These are phyloP conservation scores for Aspergillus awamori DNA, from an alignment of 2,329 filamentous ascomycete genomes.

Conservation along the genomic window DNA sequence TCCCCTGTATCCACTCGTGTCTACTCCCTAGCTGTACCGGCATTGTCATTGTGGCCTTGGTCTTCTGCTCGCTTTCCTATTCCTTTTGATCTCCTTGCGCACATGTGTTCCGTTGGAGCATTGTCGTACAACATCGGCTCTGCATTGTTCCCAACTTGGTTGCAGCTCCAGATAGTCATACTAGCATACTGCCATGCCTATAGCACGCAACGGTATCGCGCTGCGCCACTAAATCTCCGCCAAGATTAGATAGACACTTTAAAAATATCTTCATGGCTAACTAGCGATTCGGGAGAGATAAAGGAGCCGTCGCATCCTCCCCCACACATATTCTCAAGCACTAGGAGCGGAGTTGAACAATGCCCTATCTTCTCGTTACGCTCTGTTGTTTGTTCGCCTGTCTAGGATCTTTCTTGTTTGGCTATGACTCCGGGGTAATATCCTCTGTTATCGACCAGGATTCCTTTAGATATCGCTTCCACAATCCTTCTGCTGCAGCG, in stretches of 20 bases:
- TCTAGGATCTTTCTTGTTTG: constrained; percentile 53
- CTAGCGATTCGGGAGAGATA: background rate
- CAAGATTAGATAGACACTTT: background rate
- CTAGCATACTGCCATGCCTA: background rate
- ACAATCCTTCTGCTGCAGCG: constrained; percentile 34
- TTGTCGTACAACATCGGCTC: background rate
- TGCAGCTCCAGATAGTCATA: background rate
- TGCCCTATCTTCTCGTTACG: constrained; percentile 35
- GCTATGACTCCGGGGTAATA: constrained; percentile 50
- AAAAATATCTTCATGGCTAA: background rate
- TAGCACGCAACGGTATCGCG: background rate
- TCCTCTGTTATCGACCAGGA: constrained; percentile 40
- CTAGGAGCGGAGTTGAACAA: constrained; percentile 9
- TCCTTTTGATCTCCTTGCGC: background rate
- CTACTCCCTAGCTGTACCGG: background rate
- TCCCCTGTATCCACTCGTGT: background rate
- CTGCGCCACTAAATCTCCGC: background rate
- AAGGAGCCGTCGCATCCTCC: background rate
- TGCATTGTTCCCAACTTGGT: background rate
- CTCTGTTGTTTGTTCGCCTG: constrained; percentile 48
- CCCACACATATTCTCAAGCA: background rate
- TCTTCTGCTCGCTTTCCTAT: background rate
- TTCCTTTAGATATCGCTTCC: constrained; percentile 37
- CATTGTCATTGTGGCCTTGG: background rate
- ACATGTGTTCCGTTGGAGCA: background rate